Conservation (phyloP, 331 rosid genomes). For the Telfairia occidentalis region DNA sequence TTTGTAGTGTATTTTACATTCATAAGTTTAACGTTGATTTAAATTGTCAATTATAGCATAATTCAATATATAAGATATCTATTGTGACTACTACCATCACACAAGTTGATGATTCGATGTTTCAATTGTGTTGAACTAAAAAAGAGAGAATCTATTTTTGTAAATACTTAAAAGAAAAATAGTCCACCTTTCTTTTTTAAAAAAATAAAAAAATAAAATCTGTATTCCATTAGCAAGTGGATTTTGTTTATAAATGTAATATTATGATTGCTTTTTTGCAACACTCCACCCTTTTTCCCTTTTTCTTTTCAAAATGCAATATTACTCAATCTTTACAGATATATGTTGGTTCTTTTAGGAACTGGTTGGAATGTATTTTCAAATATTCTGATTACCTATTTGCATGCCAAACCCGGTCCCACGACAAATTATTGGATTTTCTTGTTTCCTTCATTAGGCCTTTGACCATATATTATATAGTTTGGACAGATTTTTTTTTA, state of each 20-base stretch:
- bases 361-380: neutral
- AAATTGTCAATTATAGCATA: too few relatives aligned
- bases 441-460: neutral
- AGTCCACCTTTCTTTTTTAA: too few relatives aligned
- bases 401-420: neutral
- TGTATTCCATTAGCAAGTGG: too few relatives aligned
- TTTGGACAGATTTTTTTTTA: neutral
- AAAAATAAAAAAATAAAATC: too few relatives aligned
- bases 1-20: too few relatives aligned
- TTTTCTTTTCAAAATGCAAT: neutral
- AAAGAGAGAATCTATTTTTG: too few relatives aligned
- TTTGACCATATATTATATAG: neutral
- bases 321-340: neutral
- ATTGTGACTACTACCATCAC: too few relatives aligned
- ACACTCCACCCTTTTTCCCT: neutral
- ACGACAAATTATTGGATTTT: neutral
- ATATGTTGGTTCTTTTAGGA: conserved; percentile 2
- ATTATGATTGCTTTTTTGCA: neutral
- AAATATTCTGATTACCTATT: neutral
- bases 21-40: too few relatives aligned
- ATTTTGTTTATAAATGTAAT: neutral
- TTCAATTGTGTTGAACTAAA: too few relatives aligned
- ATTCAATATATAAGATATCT: too few relatives aligned
- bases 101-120: too few relatives aligned
- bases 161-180: too few relatives aligned